Base-by-base conservation (phyloP, 1,284 basidiomycete species). In the Puccinia sorghi region DNA sequence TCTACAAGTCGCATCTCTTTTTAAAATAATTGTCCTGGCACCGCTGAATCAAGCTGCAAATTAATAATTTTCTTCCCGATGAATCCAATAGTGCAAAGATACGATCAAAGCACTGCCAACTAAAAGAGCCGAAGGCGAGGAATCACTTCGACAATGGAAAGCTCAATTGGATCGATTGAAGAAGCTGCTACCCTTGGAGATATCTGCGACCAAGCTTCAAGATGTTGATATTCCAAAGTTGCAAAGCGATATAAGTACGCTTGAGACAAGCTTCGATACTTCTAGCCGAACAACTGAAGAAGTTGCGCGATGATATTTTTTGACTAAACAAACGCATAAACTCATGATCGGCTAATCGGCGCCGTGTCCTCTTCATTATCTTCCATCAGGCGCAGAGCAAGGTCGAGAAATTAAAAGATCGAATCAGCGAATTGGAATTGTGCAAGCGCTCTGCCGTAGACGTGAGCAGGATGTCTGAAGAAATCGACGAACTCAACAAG, bases 371-470 rank as follows among this genome's bases (percentile, higher is more conserved):
- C 25, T 41, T 56, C 52, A 39, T 15, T n/a, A 43, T 12, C 41
- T 66, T 43, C 20, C 32, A n/a, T 46, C 39, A 84, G 83, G 72
- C 73, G 78, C 48, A 82, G 80, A 59, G n/a, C 50, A 39, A 79
- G 15, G 81, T 86, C 1, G 83, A 85, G 48, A 64, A 73, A 43
- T 83, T 83, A 27, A 85, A 85, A 80, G 70, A 83, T 0, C 83
- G 84, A 2, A 81, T 83, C 0, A 88, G 89, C 80, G 91, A 94
- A 66, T 84, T 94, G 7, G 83, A 87, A 52, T 85, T 85, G 1
- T 85, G 95, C 80, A 91, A 90, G 83, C 88, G 90, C 77, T 88
- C 90, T 63, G 90, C 91, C 0, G 85, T 84, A 17, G 88, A 88
- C 2, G 87, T 95, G 67, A 86, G 88, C 0, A 88, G 90, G 64